A percentile compares a stretch with the other conserved stretches of the same genome.
phyloP scores from a whole-genome alignment of 139 green algal genomes.

The Coccomyxa sp. region DNA sequence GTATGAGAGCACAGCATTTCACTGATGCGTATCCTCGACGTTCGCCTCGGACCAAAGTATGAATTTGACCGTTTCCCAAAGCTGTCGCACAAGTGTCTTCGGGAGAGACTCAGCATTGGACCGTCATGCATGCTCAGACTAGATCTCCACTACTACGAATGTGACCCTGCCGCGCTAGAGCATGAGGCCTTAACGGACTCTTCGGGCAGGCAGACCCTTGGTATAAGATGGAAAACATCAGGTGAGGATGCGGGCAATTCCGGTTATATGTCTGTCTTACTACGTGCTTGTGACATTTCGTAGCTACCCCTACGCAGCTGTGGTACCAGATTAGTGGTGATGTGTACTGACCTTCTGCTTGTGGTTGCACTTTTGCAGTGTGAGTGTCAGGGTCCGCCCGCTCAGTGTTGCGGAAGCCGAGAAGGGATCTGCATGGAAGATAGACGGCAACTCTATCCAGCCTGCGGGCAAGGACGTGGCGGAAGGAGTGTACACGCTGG shows the following conservation, averaged over 20 bases:
- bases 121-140: background rate
- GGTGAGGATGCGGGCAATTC: conserved; percentile 1
- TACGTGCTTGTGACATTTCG: background rate
- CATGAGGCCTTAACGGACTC: background rate
- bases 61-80: background rate
- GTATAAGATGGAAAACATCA: conserved; percentile 6
- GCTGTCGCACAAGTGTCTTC: background rate
- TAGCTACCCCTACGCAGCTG: background rate
- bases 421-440: conserved; percentile 56
- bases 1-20: no score
- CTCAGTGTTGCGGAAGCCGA: conserved; percentile 62
- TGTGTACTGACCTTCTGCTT: background rate
- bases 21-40: no score
- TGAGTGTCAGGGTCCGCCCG: conserved; percentile 78
- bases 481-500: conserved; percentile 58
- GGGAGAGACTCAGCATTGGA: no score
- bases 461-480: background rate
- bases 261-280: background rate
- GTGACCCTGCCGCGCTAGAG: background rate
- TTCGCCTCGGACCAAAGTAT: background rate
- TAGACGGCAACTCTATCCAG: conserved; percentile 50
- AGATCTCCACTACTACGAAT: background rate
- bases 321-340: background rate
- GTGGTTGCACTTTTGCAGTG: conserved; percentile 36
- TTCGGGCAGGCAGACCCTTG: background rate